These are phyloP conservation scores for Amoebophrya sp. DNA, from an alignment of 169 alveolate species.

Conservation along the genomic window DNA sequence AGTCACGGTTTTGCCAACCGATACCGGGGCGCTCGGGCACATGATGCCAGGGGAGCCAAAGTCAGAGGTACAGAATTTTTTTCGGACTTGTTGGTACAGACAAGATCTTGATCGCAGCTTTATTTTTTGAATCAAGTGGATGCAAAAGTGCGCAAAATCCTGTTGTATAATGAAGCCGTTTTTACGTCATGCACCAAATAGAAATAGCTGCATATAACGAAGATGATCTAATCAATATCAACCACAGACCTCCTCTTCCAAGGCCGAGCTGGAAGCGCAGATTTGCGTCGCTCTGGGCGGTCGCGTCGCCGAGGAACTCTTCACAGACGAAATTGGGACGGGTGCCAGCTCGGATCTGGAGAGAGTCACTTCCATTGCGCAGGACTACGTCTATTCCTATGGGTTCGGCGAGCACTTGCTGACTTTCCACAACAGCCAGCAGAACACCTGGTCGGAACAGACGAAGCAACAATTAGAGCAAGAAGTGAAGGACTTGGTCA, in stretches of 20 bases:
- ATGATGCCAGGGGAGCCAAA: not conserved
- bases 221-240: too few relatives aligned
- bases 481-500: not conserved
- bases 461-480: not conserved
- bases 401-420: not conserved
- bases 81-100: not conserved
- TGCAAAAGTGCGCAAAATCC: too few relatives aligned
- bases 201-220: too few relatives aligned
- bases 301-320: conserved; percentile 80
- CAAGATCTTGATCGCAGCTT: too few relatives aligned
- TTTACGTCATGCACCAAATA: too few relatives aligned
- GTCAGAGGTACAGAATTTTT: not conserved
- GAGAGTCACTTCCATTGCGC: not conserved
- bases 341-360: not conserved
- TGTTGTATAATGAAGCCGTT: too few relatives aligned
- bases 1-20: not conserved
- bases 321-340: not conserved
- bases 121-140: too few relatives aligned
- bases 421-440: too few relatives aligned
- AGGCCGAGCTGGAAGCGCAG: not conserved
- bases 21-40: not conserved
- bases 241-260: too few relatives aligned
- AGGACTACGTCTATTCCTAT: not conserved
- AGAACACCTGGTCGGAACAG: not conserved
- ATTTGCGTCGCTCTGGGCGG: conserved; percentile 71